Percentiles rank a stretch among this genome's conserved stretches.
These are phyloP conservation scores for Aspergillus funiculosus DNA, from an alignment of 495 filamentous ascomycete genomes.

Conservation along the genomic window DNA sequence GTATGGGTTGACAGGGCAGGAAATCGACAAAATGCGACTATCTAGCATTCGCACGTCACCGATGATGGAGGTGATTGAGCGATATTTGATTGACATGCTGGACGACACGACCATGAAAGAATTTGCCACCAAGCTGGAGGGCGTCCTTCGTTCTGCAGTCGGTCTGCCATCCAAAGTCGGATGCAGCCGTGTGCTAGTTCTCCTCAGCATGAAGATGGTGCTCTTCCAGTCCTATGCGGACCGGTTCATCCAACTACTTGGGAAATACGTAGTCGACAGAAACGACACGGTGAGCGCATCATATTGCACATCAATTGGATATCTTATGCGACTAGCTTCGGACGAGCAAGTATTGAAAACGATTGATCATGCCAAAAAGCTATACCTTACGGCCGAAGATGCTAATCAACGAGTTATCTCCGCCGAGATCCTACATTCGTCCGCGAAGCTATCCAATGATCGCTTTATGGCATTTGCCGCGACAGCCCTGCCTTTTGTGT, in stretches of 20 bases:
- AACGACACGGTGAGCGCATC: slow-evolving; percentile 85
- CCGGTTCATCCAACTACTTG: slow-evolving; percentile 66
- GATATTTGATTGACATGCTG: slow-evolving; percentile 73
- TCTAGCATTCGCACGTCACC: slow-evolving; percentile 78
- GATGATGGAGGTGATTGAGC: slow-evolving; percentile 87
- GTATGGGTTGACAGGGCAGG: slow-evolving; percentile 73
- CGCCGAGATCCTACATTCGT: slow-evolving; percentile 69
- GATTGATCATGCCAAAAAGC: slow-evolving; percentile 55
- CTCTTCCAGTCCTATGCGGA: slow-evolving; percentile 74
- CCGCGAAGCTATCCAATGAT: slow-evolving; percentile 84
- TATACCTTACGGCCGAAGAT: slow-evolving; percentile 79
- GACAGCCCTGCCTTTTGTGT: slow-evolving; percentile 76
- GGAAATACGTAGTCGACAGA: slow-evolving; percentile 75
- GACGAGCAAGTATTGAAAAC: slow-evolving; percentile 64
- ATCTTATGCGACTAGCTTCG: slow-evolving; percentile 68
- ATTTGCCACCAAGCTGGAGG: slow-evolving; percentile 64
- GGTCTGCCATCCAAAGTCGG: slow-evolving; percentile 92
- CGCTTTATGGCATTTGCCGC: slow-evolving; percentile 73
- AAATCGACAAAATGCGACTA: slow-evolving; percentile 78
- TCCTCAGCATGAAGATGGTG: slow-evolving; percentile 70
- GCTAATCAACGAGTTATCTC: slow-evolving; percentile 64
- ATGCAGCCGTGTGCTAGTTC: slow-evolving; percentile 76
- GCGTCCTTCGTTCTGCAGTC: slow-evolving; percentile 74
- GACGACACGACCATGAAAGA: slow-evolving; percentile 69
- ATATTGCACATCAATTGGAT: slow-evolving; percentile 81